Evolutionary conservation across 108 stramenopile genomes (phyloP), one percentile per base, ranked within the genome.

Genomic region (Nitzschia sp.): DNA sequence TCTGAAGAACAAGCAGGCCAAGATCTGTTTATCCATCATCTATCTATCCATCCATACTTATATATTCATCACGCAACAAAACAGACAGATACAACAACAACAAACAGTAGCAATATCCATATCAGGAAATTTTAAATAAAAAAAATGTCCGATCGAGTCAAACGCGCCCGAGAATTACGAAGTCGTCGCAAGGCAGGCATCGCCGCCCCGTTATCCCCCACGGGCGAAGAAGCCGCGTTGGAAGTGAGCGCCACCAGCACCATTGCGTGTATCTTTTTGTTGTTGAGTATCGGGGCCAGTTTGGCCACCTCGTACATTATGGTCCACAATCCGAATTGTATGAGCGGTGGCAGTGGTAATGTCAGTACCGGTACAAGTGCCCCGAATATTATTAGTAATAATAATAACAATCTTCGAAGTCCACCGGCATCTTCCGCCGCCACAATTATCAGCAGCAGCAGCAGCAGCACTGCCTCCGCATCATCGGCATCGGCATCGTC

Each of bases 221-320:
- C 38, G 0, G 23, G 11, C 1, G 41, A 41, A 1, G 21, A 2
- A 16, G 17, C 11, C 38, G 52, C 25, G 9, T 15, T 66, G 0
- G 66, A 66, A 28, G 26, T 66, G 6, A 54, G 35, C 36, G 29
- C 23, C 2, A 53, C 34, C 2, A 17, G 9, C n/a, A 53, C 35
- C 25, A 33, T 66, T 38, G 53, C 50, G 1, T 25, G 33, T 53
- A 41, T 66, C 9, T 33, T 54, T 8, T 46, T 66, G 16, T 38
- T 66, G 23, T 54, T 66, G 35, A 13, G 13, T 1, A 33, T 54
- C 23, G 66, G 66, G 4, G 66, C 66, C 2, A 31, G 47, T 36
- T 34, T 66, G 29, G 53, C 53, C 22, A 55, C 66, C 0, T 54
- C 66, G 8, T 54, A 54, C 25, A 35, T 66, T 27, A 38, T 54